A percentile compares a stretch with the other conserved stretches of the same genome.
Evolutionary conservation across 768 basidiomycete species (phyloP).

Genomic region (Suillus clintonianus): DNA sequence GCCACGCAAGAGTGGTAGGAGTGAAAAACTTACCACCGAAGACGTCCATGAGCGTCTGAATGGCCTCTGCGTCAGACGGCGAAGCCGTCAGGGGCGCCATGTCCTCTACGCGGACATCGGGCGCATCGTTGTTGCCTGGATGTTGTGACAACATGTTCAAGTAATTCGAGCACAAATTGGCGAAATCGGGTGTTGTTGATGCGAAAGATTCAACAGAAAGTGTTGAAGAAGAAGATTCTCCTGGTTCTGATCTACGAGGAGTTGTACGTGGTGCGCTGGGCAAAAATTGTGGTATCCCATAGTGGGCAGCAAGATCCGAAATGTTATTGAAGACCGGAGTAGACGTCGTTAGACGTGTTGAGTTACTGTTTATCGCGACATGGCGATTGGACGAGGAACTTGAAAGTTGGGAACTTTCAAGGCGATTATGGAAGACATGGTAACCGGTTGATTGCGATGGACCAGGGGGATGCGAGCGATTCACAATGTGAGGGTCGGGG

Average conservation of each 20-base stretch:
- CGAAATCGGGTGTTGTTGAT: conserved; percentile 38
- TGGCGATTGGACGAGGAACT: conserved; percentile 48
- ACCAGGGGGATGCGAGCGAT: conserved; percentile 38
- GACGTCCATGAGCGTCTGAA: conserved; percentile 41
- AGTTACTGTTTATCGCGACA: conserved; percentile 57
- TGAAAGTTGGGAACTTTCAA: conserved; percentile 61
- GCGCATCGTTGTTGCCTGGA: conserved; percentile 40
- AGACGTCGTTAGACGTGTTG: conserved; percentile 68
- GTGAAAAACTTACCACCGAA: conserved; percentile 34
- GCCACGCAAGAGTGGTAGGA: rapidly evolving
- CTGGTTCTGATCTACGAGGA: conserved; percentile 41
- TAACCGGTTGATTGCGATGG: conserved; percentile 41
- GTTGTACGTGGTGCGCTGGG: conserved; percentile 68
- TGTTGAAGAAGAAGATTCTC: conserved; percentile 32
- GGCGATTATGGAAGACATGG: conserved; percentile 37
- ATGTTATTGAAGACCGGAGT: conserved; percentile 62
- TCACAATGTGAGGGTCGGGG: conserved; percentile 42
- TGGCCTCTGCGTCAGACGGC: conserved; percentile 29
- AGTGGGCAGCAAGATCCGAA: conserved; percentile 71
- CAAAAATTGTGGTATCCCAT: conserved; percentile 76
- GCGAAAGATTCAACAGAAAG: conserved; percentile 22
- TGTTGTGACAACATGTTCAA: conserved; percentile 66
- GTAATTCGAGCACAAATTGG: conserved; percentile 58
- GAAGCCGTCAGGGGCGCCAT: conserved; percentile 25
- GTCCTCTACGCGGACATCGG: conserved; percentile 33